Conservation (phyloP, 768 basidiomycete species). For the Tulasnella sp. region DNA sequence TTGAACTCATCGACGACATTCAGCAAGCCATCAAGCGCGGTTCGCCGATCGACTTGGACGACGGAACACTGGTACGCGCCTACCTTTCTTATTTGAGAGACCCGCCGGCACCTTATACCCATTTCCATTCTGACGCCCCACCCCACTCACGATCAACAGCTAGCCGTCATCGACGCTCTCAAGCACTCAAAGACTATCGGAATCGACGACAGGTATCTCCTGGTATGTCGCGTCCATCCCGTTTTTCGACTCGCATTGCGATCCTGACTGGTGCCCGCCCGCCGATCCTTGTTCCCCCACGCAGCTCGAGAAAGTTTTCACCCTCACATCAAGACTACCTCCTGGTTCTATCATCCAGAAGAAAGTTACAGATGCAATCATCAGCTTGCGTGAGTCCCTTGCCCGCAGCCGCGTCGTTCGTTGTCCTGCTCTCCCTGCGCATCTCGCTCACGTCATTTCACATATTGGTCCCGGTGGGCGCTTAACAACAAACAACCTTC, state of each 20-base stretch:
- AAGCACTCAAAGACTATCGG: slow-evolving; percentile 43
- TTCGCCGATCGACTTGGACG: slow-evolving; percentile 21
- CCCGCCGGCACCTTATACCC: background rate
- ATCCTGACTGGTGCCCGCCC: background rate
- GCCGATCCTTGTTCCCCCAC: slow-evolving; percentile 5
- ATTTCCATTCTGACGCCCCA: background rate
- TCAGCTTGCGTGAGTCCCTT: slow-evolving; percentile 53
- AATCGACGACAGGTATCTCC: slow-evolving; percentile 56
- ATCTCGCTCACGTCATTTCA: slow-evolving; percentile 24
- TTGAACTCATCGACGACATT: slow-evolving; percentile 18
- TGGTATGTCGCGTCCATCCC: slow-evolving; percentile 43
- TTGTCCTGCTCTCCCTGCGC: slow-evolving; percentile 15
- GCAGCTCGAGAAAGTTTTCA: slow-evolving; percentile 55
- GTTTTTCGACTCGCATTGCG: background rate
- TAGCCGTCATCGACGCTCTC: slow-evolving; percentile 42
- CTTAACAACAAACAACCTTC: slow-evolving; percentile 18
- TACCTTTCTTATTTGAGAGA: background rate
- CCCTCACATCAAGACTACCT: slow-evolving; percentile 54
- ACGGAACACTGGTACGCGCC: slow-evolving; percentile 1
- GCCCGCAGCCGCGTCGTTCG: slow-evolving; percentile 16
- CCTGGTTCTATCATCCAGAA: slow-evolving; percentile 35
- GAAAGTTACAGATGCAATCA: slow-evolving; percentile 48
- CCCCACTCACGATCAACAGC: background rate
- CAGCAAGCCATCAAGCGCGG: slow-evolving; percentile 9
- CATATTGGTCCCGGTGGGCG: slow-evolving; percentile 14